Base-by-base conservation (phyloP, 345 rosid genomes). In the Heritiera fomes region DNA sequence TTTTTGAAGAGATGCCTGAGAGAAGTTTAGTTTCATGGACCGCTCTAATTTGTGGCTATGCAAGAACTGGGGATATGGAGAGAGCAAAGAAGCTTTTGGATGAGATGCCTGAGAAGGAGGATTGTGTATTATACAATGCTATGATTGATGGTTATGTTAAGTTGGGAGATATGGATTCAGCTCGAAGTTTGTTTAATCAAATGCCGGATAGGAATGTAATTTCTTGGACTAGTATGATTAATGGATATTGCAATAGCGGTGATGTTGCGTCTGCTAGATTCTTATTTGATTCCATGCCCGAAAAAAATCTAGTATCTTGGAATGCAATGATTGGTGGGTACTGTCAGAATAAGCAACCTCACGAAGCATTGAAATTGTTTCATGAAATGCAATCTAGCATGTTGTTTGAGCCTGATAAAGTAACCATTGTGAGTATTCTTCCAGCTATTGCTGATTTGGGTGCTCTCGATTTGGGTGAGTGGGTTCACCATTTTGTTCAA, bases 361-460 rank as follows among this genome's bases (percentile, higher is more conserved):
- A 84, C 34, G 92, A 92, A 83, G 95, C 94, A 13, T 76, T 92
- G 82, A 83, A 74, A 41, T 80, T 91, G 85, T 94, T 94, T 87
- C 86, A 80, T 6, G 79, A 90, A 78, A 80, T 94, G 95, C 92
- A 91, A 80, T 74, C 83, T 32, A 89, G 82, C 43, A 79, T 87
- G 4, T 79, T 75, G 6, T 66, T 89, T 28, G 88, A 90, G 82
- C 97, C 97, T 0, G 94, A 94, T 77, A 88, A 80, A 64, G 91
- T 94, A 61, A 90, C 95, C 64, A 64, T 91, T 53, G 84, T 94
- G 43, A 88, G 89, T 84, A 55, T 94, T 75, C 84, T 94, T 69
- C 98, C 97, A 30, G 94, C 97, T 71, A 81, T 94, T 79, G 91
- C 97, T 81, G 91, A 87, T 78, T 71, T 86, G 49, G 98, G 97